phyloP scores from a whole-genome alignment of 2,329 filamentous ascomycete genomes.

The Septoria petroselini region DNA sequence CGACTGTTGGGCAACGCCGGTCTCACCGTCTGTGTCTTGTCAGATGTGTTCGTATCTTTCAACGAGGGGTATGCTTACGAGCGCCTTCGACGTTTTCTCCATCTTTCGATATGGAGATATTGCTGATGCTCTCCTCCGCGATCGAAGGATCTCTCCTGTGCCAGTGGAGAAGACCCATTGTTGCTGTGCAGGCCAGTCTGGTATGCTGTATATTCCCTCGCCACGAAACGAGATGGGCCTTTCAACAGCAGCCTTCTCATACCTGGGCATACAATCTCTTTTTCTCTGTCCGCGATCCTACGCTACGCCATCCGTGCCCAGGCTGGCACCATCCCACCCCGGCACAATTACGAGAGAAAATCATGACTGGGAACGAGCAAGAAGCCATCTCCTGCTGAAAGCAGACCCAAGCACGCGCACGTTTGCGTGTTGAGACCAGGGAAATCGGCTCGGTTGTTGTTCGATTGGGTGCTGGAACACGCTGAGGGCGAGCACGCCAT shows the following conservation, averaged over 20 bases:
- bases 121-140: constrained; percentile 7
- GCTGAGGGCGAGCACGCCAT: constrained; percentile 14
- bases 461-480: constrained; percentile 8
- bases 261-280: neutral
- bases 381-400: constrained; percentile 1
- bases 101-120: neutral
- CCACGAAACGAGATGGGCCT: neutral
- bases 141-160: constrained; percentile 1
- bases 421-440: neutral
- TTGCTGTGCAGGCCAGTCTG: constrained; percentile 1
- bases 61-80: neutral
- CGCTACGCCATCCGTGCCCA: constrained; percentile 17
- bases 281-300: neutral
- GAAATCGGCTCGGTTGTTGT: neutral
- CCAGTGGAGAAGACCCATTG: constrained; percentile 10
- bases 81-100: constrained; percentile 7
- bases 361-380: neutral
- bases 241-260: neutral
- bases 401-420: neutral
- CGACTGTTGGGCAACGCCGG: constrained; percentile 10
- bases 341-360: constrained; percentile 19
- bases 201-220: neutral
- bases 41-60: neutral
- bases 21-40: neutral
- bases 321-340: constrained; percentile 11